Evolutionary conservation across 2,329 filamentous ascomycete genomes (phyloP), one percentile per base, ranked within the genome.

Genomic region (Lasiodiplodia theobromae): DNA sequence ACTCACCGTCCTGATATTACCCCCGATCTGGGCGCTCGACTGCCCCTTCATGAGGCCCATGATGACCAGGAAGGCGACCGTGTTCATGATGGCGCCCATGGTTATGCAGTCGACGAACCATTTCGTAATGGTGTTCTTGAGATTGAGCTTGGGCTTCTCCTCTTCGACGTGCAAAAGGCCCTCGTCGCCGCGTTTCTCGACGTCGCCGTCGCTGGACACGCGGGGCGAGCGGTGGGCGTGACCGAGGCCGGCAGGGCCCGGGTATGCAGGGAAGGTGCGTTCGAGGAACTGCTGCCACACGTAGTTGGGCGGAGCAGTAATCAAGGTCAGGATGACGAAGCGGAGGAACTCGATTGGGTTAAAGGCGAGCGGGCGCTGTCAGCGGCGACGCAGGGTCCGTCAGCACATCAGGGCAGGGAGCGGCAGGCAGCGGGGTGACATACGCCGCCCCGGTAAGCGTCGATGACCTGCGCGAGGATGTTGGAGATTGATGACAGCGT

Each of bases 201-300:
- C n/a, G 28, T 64, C 60, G 44, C 53, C 65, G 16, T 68, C 67
- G 47, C 25, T 6, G 11, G 66, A 62, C 21, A 53, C 47, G 37
- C 57, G 56, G 6, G 54, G 40, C 14, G 54, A 57, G 37, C 52
- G 67, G 67, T 57, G 49, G 65, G 72, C 72, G 40, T 67, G 79
- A 69, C 80, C 79, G 1, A 81, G 70, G 14, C 78, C 16, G 82
- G 75, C 2, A 38, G 57, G 51, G 28, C 58, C 37, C 25, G 67
- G 58, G 18, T 68, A 79, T 0, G 91, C 89, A 0, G 94, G 94
- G 75, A 93, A 96, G 4, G 85, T 82, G 10, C 85, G 82, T 78
- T 97, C 94, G 47, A 97, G 86, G 78, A 87, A 92, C 49, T 89
- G 86, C 84, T 97, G 94, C 94, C 93, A 97, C 73, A 92, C 79